Evolutionary conservation across 257 asterid species (phyloP), one percentile per base, ranked within the genome.

Genomic region (Lithospermum erythrorhizon): DNA sequence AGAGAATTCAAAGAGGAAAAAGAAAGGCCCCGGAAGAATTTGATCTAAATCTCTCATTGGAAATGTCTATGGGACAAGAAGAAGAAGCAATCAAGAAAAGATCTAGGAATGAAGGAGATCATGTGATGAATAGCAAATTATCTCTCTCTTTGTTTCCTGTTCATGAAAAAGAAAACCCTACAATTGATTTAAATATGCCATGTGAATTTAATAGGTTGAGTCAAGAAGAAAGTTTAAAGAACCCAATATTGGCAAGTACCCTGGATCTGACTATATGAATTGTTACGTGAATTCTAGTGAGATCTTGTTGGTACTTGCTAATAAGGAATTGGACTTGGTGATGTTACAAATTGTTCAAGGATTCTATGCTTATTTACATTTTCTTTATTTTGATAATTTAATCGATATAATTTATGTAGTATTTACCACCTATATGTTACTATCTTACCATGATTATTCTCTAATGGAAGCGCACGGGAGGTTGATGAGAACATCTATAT

Each of bases 251-350:
- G 65, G 69, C 75, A 61, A 69, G 75, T 69, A 73, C 78, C 69
- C 75, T 69, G 10, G 75, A 69, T 73, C 78, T 73, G 63, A 73
- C 75, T 62, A 56, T 61, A 65, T 64, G 72, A 73, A 73, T 73
- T 69, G 24, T 9, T 60, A 68, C 9, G 49, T 41, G 56, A 68
- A 73, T 73, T 73, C 72, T 53, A 69, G 78, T 73, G 74, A 73
- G 74, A 73, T 68, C 65, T 73, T 65, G 78, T 68, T 65, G 74
- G 78, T 73, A 73, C 78, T 73, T 68, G 74, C 71, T 64, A 57
- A 35, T 35, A 70, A 55, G 21, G 62, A 55, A 56, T 63, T 69
- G 18, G 49, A 41, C 18, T 41, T 41, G 18, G 11, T 0, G 14
- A 35, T 41, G 49, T 41, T 41, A 41, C 1, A 1, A 41, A 9